A percentile compares a stretch with the other conserved stretches of the same genome.
These are phyloP conservation scores for Pezicula carpinea DNA, from an alignment of 2,329 filamentous ascomycete genomes.

Conservation along the genomic window DNA sequence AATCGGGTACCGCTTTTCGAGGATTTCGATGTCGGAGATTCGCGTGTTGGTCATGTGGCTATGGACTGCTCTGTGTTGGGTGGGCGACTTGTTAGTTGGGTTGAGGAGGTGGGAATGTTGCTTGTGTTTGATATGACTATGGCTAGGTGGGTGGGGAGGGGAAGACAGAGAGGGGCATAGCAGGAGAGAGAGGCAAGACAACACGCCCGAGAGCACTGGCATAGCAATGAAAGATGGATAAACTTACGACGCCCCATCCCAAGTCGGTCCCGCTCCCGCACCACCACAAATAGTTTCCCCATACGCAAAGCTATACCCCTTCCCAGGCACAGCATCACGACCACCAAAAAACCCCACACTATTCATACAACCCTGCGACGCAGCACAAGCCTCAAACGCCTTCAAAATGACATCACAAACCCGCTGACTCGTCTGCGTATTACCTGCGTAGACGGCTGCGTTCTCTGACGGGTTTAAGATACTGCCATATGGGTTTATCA, in stretches of 20 bases:
- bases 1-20: slow-evolving; percentile 71
- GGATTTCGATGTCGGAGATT: slow-evolving; percentile 76
- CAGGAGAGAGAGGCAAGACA: too few relatives aligned
- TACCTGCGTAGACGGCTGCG: slow-evolving; percentile 64
- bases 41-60: slow-evolving; percentile 81
- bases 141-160: background rate
- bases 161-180: background rate
- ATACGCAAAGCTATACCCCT: slow-evolving; percentile 67
- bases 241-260: slow-evolving; percentile 47
- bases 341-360: slow-evolving; percentile 79
- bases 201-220: too few relatives aligned
- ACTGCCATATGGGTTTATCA: slow-evolving; percentile 62
- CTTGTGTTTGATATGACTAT: background rate
- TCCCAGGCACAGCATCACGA: slow-evolving; percentile 48
- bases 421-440: slow-evolving; percentile 26
- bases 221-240: background rate
- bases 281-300: slow-evolving; percentile 80
- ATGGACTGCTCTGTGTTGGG: slow-evolving; percentile 60
- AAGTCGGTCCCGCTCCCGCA: slow-evolving; percentile 63
- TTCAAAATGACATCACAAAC: slow-evolving; percentile 76
- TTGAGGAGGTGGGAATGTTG: too few relatives aligned
- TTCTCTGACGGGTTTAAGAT: slow-evolving; percentile 69
- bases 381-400: slow-evolving; percentile 72
- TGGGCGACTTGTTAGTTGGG: too few relatives aligned
- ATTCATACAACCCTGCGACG: slow-evolving; percentile 73